These are phyloP conservation scores for Lentinula boryana DNA, from an alignment of 768 basidiomycete genomes.

Conservation along the genomic window DNA sequence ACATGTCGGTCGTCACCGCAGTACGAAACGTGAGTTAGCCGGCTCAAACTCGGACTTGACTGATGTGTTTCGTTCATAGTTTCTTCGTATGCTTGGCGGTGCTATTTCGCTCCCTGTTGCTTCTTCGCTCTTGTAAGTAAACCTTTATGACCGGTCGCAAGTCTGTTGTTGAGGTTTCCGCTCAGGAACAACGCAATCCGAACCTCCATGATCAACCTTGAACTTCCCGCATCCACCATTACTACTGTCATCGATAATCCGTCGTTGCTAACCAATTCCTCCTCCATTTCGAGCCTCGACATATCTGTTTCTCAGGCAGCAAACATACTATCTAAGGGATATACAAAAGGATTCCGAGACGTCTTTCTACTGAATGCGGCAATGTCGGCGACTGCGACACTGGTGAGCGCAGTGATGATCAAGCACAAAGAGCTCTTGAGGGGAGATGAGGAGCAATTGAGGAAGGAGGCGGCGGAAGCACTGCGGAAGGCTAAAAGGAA, in stretches of 20 bases:
- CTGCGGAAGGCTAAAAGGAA: not conserved
- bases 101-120: conserved; percentile 60
- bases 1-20: conserved; percentile 70
- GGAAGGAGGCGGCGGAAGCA: conserved; percentile 9
- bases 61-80: conserved; percentile 28
- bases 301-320: not conserved
- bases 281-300: conserved; percentile 23
- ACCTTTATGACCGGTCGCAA: not conserved
- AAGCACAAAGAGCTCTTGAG: conserved; percentile 54
- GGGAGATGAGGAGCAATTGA: conserved; percentile 46
- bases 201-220: conserved; percentile 29
- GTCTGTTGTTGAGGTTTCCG: not conserved
- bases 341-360: conserved; percentile 49
- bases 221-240: conserved; percentile 31
- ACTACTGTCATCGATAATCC: conserved; percentile 45
- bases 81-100: conserved; percentile 65
- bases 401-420: conserved; percentile 54
- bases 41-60: not conserved
- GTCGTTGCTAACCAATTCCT: conserved; percentile 26
- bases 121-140: conserved; percentile 46
- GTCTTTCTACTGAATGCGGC: conserved; percentile 59
- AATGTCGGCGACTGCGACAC: conserved; percentile 44
- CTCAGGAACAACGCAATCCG: conserved; percentile 43
- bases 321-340: conserved; percentile 39
- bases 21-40: not conserved